phyloP scores from a whole-genome alignment of 345 rosid species.

The Gossypium ekmanianum region DNA sequence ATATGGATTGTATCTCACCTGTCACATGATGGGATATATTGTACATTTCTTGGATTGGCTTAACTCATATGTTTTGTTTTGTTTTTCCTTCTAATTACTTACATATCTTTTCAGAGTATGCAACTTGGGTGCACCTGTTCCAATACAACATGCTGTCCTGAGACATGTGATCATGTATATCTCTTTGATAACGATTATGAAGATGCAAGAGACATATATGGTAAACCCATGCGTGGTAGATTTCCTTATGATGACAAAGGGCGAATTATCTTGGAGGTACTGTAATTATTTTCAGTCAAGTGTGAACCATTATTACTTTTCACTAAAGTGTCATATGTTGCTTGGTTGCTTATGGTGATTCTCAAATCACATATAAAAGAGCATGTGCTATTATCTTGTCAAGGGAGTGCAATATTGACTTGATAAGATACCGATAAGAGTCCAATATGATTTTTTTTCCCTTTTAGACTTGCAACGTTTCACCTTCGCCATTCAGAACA shows the following conservation, averaged over 20 bases:
- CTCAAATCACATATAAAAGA: not conserved
- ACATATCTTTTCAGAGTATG: constrained; percentile 40
- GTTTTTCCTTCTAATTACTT: not conserved
- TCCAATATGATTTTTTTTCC: not conserved
- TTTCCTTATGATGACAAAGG: constrained; percentile 83
- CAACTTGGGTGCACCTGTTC: constrained; percentile 72
- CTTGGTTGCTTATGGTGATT: not conserved
- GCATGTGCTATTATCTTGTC: not conserved
- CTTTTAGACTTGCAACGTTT: not conserved
- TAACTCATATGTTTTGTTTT: not conserved
- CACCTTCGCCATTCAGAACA: not conserved
- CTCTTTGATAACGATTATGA: constrained; percentile 86
- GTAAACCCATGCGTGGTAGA: constrained; percentile 68
- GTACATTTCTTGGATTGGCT: not conserved
- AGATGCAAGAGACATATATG: constrained; percentile 83
- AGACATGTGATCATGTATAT: constrained; percentile 87
- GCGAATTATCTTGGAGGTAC: constrained; percentile 82
- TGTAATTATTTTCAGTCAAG: constrained; percentile 8
- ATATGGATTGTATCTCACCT: not conserved
- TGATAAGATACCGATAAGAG: constrained; percentile 6
- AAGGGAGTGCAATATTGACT: not conserved
- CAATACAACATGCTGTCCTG: constrained; percentile 55
- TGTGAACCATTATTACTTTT: constrained; percentile 6
- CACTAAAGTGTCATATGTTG: constrained; percentile 1
- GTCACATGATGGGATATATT: not conserved